Evolutionary conservation across 2,329 filamentous ascomycete genomes (phyloP).

Genomic region (Didymosphaeria variabile): DNA sequence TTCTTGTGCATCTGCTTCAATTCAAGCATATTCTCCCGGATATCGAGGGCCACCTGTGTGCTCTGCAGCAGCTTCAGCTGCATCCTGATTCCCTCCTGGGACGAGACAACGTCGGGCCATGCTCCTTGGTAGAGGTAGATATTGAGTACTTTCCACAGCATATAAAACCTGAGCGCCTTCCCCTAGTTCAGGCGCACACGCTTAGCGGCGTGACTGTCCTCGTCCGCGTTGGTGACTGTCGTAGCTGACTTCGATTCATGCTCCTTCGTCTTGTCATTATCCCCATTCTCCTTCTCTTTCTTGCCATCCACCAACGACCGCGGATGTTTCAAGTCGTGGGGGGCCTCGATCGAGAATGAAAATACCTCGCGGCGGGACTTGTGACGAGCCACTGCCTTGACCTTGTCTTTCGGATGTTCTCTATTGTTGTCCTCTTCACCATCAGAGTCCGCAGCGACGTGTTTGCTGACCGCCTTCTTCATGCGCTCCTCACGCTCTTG

Average conservation of each 20-base stretch:
- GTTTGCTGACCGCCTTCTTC: constrained; percentile 23
- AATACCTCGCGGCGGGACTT: constrained; percentile 41
- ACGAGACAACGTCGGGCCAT: no score
- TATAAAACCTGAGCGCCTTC: no score
- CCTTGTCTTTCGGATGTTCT: constrained; percentile 17
- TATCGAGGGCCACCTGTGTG: no score
- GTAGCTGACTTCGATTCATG: constrained; percentile 31
- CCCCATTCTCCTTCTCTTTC: constrained; percentile 7
- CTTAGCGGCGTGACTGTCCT: constrained; percentile 28
- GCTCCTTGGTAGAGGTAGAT: no score
- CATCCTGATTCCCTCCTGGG: no score
- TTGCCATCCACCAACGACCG: constrained; percentile 15
- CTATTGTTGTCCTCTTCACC: constrained; percentile 19
- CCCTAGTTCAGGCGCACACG: constrained; percentile 33
- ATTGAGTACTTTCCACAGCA: no score
- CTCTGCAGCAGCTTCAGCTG: no score
- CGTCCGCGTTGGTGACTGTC: not conserved
- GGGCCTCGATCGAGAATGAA: constrained; percentile 48
- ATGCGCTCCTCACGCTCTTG: constrained; percentile 27
- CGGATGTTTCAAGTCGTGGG: constrained; percentile 36
- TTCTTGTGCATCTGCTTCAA: no score
- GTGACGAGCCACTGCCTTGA: constrained; percentile 27
- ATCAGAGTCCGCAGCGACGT: constrained; percentile 23
- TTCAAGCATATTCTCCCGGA: no score
- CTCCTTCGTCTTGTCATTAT: constrained; percentile 4